Evolutionary conservation across 2,329 filamentous ascomycete species (phyloP), one percentile per base, ranked within the genome.

Genomic region (Aspergillus thermomutatus): DNA sequence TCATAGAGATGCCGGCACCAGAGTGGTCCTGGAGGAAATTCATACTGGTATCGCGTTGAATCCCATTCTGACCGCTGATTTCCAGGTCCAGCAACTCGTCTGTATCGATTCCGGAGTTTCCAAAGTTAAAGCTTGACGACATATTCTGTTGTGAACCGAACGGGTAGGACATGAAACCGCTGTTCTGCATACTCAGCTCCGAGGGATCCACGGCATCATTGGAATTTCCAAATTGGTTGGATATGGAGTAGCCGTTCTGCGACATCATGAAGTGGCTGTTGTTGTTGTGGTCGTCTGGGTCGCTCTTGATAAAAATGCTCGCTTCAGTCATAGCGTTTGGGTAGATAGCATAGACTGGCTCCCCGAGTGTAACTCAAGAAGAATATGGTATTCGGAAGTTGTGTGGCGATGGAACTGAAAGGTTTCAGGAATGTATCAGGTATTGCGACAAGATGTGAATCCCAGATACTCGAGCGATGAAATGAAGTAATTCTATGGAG

Each of bases 21-120:
- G 79, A 81, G 51, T 77, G 86, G 56, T 88, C 77, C 52, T 73
- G 71, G 25, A 76, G 67, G 55, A 70, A 73, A 52, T 74, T 74
- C 62, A 74, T 67, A 53, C 64, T 68, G 52, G 71, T 68, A 54
- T 63, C 63, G 7, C 71, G 73, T 25, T 67, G 67, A 37, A 72
- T 62, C 19, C 70, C 72, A 55, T 76, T 74, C 54, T 72, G 74
- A 25, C 70, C 74, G 57, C 68, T 77, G 49, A 78, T 75, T 53
- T 80, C 76, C 46, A 78, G 63, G 63, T 96, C 92, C 49, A 93
- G 82, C 49, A 97, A 81, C 71, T 97, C 93, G 61, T 97, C 93
- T 63, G 96, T 93, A 60, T 86, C 88, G 63, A 96, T 92, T 43
- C 88, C 83, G 10, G 90, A 89, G 59, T 88, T 89, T 57, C 88